Evolutionary conservation across 2,329 filamentous ascomycete species (phyloP), one percentile per base, ranked within the genome.

Genomic region (Epicoccum sorghinum): DNA sequence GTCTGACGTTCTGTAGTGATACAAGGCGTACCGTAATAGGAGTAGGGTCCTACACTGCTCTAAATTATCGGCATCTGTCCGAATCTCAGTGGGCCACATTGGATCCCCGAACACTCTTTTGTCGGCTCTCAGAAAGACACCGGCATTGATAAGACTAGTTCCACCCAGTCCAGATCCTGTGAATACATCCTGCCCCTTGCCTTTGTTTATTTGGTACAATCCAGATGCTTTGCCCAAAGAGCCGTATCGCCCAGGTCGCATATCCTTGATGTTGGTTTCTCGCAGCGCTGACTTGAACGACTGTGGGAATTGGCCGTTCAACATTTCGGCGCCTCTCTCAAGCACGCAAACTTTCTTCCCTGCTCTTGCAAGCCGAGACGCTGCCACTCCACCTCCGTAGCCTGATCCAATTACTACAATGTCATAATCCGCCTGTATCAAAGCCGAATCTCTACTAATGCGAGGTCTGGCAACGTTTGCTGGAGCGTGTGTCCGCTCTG

Each of bases 371-470:
- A 89, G 85, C 9, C 86, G 80, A 22, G 84, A 84, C 0, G 86
- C 87, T 3, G 87, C 86, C 18, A 89, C 83, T 23, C 82, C 83
- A 35, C 85, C 86, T 23, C 87, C 87, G 68, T 89, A 90, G 1
- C 87, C 87, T 8, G 86, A 88, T 1, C 87, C 87, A 52, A 89
- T 83, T 27, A 89, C 84, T 9, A 90, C 80, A 35, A 83, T 83
- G 71, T 89, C 87, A 61, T 90, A 89, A 6, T 75, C 74, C 50
- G 76, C 74, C 24, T 81, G 78, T 67, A 88, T 80, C 9, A 48
- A 25, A 14, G 47, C 29, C 36, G 37, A 7, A 32, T 32, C 43
- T 18, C 23, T 45, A 40, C 49, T 47, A 13, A 32, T 33, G 6
- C 33, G 47, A n/a, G 48, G 45, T 36, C 6, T 7, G 1, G 27